Evolutionary conservation across 2,329 filamentous ascomycete genomes (phyloP), one percentile per base, ranked within the genome.

Genomic region (Aureobasidium sp.): DNA sequence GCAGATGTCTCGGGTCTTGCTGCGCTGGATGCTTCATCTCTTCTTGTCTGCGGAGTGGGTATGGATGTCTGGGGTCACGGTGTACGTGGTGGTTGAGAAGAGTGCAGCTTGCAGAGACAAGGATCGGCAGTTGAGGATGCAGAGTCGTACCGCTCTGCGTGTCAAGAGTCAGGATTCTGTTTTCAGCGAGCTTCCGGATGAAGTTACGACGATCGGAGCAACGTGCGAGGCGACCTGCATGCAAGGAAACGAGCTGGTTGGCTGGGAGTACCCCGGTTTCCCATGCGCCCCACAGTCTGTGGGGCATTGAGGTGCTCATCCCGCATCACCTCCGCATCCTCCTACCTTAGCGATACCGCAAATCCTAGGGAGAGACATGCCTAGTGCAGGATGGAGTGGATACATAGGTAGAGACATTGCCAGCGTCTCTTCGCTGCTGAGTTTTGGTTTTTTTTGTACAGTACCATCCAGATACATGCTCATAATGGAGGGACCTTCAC

Each of bases 1-100:
- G 82, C 82, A 15, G 83, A 86, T 71, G 77, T 83, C 20, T 80
- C 82, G 2, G 76, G 77, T 31, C 70, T 85, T 69, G 77, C 76
- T n/a, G 65, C 78, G 2, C 67, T 78, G 22, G 48, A 39, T 45
- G 63, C 2, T 29, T 62, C 44, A 39, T 58, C 17, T 20, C 61
- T 81, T 53, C 56, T 82, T 47, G 67, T 81, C 1, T 77, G 75
- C 59, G 80, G 80, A 27, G 79, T 82, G 37, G 80, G 80, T 1
- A 78, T 80, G 74, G 78, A 82, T 64, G 66, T 79, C 1, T 62
- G 39, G 51, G 27, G 12, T 12, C n/a, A 62, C 17, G 14, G 9
- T 12, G 31, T 34, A 12, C 31, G 31, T 34, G 31, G 8, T 4
- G 45, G 57, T 51, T 60, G 57, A 60, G 55, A 7, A 47, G 15